These are phyloP conservation scores for Verticillium zaregamsianum DNA, from an alignment of 2,329 filamentous ascomycete species.

Conservation along the genomic window DNA sequence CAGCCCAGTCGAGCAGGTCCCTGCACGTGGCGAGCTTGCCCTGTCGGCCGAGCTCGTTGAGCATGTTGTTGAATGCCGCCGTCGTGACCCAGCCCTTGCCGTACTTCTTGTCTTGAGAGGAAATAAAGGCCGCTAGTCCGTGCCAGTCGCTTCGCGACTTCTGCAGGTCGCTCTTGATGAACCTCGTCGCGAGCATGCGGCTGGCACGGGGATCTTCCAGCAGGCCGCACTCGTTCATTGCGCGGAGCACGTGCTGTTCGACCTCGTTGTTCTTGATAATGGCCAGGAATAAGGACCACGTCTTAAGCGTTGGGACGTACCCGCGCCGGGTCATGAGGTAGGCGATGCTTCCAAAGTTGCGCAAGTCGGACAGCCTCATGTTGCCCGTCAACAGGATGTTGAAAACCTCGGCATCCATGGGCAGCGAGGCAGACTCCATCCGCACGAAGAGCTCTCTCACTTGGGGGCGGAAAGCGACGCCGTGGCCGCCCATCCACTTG, in stretches of 20 bases:
- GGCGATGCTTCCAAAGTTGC: conserved; percentile 36
- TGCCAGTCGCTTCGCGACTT: conserved; percentile 26
- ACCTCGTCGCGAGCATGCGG: conserved; percentile 33
- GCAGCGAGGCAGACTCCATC: conserved; percentile 31
- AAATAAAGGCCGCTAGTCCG: conserved; percentile 33
- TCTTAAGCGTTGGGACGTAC: conserved; percentile 36
- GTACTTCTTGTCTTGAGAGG: conserved; percentile 36
- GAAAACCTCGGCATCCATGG: conserved; percentile 41
- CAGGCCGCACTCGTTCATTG: conserved; percentile 41
- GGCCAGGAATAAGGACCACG: conserved; percentile 45
- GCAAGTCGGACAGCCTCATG: conserved; percentile 33
- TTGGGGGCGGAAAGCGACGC: conserved; percentile 19
- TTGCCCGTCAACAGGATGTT: conserved; percentile 38
- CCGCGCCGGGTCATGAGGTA: conserved; percentile 34
- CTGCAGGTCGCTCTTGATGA: conserved; percentile 40
- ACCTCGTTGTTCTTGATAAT: conserved; percentile 57
- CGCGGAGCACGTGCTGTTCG: conserved; percentile 38
- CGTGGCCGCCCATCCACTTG: conserved; percentile 29
- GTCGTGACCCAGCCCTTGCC: conserved; percentile 40
- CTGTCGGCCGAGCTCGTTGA: conserved; percentile 39
- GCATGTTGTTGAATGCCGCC: conserved; percentile 29
- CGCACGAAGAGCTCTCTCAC: conserved; percentile 28
- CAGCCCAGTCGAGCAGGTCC: conserved; percentile 22
- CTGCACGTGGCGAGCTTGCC: conserved; percentile 23
- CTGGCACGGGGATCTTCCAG: conserved; percentile 31